phyloP scores from a whole-genome alignment of 805 yeast genomes.

The Starmerella floricola region DNA sequence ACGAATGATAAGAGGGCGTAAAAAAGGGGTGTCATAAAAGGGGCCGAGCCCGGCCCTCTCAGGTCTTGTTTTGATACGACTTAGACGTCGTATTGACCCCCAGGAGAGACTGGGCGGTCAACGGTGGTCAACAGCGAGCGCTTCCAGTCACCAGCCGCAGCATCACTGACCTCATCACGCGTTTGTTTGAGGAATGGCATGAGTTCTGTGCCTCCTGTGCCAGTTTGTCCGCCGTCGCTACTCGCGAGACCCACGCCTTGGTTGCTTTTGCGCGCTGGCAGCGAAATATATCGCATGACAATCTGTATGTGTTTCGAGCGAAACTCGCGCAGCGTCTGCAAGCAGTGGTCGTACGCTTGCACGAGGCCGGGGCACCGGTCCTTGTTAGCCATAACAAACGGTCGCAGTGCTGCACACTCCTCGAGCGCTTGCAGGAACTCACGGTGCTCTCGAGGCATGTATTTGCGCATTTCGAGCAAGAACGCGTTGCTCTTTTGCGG shows the following conservation, averaged over 20 bases:
- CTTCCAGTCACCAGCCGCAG: constrained; percentile 92
- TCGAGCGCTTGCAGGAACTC: constrained; percentile 56
- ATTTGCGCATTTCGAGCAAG: constrained; percentile 70
- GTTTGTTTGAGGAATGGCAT: constrained; percentile 90
- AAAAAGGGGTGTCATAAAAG: too few species aligned
- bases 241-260: constrained; percentile 46
- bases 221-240: constrained; percentile 36
- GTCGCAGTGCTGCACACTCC: constrained; percentile 46
- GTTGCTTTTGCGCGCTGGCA: constrained; percentile 53
- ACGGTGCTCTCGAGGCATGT: constrained; percentile 83
- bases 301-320: constrained; percentile 90
- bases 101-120: background rate
- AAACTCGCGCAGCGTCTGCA: constrained; percentile 77
- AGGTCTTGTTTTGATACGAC: too few species aligned
- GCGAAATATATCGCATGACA: constrained; percentile 72
- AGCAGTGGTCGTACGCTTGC: constrained; percentile 72
- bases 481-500: constrained; percentile 32
- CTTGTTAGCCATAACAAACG: constrained; percentile 42
- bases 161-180: constrained; percentile 88
- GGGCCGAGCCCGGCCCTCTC: too few species aligned
- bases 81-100: too few species aligned
- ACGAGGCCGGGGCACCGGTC: constrained; percentile 42
- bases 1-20: too few species aligned
- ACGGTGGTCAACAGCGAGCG: constrained; percentile 36
- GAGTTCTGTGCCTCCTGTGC: constrained; percentile 90